Evolutionary conservation across 306 rosid genomes (phyloP).

Genomic region (Dryas drummondii): DNA sequence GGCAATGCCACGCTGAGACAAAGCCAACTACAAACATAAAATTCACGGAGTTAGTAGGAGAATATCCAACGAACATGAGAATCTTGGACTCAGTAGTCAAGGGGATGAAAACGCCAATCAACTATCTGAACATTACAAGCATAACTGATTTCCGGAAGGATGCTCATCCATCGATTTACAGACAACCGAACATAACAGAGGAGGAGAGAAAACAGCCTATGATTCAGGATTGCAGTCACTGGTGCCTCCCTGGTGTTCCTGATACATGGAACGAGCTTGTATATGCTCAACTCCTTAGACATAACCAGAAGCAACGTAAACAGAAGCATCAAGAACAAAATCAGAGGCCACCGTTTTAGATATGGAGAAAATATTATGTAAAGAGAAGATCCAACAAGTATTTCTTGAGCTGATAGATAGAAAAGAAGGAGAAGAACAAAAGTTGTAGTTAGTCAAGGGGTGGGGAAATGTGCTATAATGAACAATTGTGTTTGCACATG

Average conservation of each 20-base stretch:
- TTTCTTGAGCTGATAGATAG: background rate
- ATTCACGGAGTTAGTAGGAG: constrained; percentile 12
- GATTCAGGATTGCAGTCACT: constrained; percentile 64
- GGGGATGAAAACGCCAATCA: constrained; percentile 22
- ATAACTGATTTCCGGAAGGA: constrained; percentile 30
- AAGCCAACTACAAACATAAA: constrained; percentile 13
- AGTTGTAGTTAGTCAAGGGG: background rate
- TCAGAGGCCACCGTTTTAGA: background rate
- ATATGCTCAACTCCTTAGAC: constrained; percentile 26
- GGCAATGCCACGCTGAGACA: constrained; percentile 19
- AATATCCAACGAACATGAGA: constrained; percentile 25
- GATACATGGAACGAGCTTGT: constrained; percentile 54
- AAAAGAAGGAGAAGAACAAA: background rate
- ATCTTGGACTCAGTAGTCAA: constrained; percentile 22
- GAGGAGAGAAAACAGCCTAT: constrained; percentile 33
- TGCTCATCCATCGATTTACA: constrained; percentile 39
- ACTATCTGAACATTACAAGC: constrained; percentile 24
- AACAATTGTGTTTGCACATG: background rate
- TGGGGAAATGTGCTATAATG: background rate
- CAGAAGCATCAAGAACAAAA: background rate
- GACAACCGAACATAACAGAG: constrained; percentile 43
- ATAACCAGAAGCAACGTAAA: constrained; percentile 6
- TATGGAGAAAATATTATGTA: background rate
- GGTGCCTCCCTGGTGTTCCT: constrained; percentile 72
- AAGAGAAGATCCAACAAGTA: background rate